phyloP scores from a whole-genome alignment of 805 yeast genomes.

The Wickerhamomyces queroliae region DNA sequence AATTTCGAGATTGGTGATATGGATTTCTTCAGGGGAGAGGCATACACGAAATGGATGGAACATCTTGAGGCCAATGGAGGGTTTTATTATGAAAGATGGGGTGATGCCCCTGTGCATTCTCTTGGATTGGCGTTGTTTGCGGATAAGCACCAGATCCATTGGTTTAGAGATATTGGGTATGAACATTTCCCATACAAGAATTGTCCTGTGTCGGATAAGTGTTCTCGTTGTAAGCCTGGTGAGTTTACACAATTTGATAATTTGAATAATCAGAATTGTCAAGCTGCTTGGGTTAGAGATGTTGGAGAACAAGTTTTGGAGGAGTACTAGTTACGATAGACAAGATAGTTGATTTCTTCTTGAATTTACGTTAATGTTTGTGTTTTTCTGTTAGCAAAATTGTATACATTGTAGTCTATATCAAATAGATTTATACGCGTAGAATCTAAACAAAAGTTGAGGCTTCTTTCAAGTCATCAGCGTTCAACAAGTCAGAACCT shows the following conservation, averaged over 20 bases:
- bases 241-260: constrained; percentile 45
- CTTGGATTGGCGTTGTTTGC: constrained; percentile 69
- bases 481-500: constrained; percentile 59
- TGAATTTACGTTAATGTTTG: constrained; percentile 12
- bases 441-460: constrained; percentile 10
- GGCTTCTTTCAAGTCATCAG: constrained; percentile 51
- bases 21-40: constrained; percentile 70
- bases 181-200: constrained; percentile 68
- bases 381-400: too few relatives aligned
- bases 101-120: constrained; percentile 89
- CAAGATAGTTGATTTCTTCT: constrained; percentile 5
- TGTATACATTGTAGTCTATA: neutral
- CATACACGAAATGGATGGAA: constrained; percentile 60
- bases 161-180: constrained; percentile 86
- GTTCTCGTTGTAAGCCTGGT: constrained; percentile 47
- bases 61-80: constrained; percentile 67
- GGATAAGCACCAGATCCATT: constrained; percentile 63
- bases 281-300: constrained; percentile 61
- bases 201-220: constrained; percentile 59
- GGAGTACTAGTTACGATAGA: constrained; percentile 18
- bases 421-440: neutral
- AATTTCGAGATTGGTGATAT: constrained; percentile 82
- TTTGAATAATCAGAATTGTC: constrained; percentile 65
- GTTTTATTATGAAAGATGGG: constrained; percentile 89
- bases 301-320: constrained; percentile 26